Evolutionary conservation across 2,329 filamentous ascomycete species (phyloP), one percentile per base, ranked within the genome.

Genomic region (Diaporthe ampelina): DNA sequence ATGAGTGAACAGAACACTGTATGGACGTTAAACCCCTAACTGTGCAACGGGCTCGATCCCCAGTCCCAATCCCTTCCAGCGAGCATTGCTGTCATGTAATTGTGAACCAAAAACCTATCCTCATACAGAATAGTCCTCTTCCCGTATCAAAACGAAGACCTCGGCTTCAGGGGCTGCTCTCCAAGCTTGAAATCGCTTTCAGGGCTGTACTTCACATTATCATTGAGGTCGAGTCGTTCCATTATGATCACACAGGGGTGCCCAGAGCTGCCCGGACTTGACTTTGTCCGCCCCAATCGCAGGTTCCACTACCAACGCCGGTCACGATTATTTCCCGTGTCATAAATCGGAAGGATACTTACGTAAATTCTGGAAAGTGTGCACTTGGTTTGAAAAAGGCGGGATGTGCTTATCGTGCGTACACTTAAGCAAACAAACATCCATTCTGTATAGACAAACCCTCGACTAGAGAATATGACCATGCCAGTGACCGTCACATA

Each of bases 251-350:
- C 56, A 32, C 19, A n/a, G 56, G 32, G 21, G 32, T 24, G 57
- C 43, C n/a, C 57, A n/a, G n/a, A 29, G 29, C 57, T 9, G 13
- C 9, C 57, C 57, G 57, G 57, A 59, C 57, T 59, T 59, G 57
- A 59, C 32, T 59, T 59, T 59, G 57, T 59, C 57, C 57, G 57
- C n/a, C 35, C 35, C 21, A 43, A 24, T 43, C 13, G n/a, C 57
- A 59, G 5, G 11, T 19, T 43, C n/a, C n/a, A 10, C 57, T 40
- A 26, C n/a, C 15, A 26, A 40, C 35, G 6, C 57, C 35, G 57
- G 32, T 26, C 57, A 58, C 40, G 32, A n/a, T 58, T 4, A 29
- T 29, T 29, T 29, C 4, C 29, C 21, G 9, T 21, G 56, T 58
- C 56, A 59, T 58, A 37, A 58, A 24, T 58, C 1, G 4, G 56